Conservation (phyloP, 768 basidiomycete species). For the Candolleomyces efflorescens region DNA sequence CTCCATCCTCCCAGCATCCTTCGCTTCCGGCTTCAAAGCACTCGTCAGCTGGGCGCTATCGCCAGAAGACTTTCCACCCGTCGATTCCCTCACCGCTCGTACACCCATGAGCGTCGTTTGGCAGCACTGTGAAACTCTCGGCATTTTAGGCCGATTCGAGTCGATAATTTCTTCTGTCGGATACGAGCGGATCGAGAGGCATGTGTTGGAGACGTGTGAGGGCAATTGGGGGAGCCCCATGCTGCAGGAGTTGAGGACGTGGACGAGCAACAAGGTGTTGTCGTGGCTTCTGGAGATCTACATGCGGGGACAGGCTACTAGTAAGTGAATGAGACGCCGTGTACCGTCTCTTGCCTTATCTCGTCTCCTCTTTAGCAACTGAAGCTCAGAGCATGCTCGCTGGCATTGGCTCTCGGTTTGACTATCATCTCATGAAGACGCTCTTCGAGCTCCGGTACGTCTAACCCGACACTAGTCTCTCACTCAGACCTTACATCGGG, state of each 20-base stretch:
- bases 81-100: not conserved
- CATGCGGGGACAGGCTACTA: conserved; percentile 56
- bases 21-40: conserved; percentile 62
- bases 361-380: conserved; percentile 42
- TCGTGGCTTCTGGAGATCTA: conserved; percentile 86
- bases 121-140: conserved; percentile 63
- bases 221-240: conserved; percentile 67
- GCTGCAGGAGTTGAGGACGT: conserved; percentile 56
- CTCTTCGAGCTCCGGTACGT: conserved; percentile 79
- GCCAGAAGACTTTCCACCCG: conserved; percentile 12
- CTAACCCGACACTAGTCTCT: not conserved
- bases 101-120: conserved; percentile 32
- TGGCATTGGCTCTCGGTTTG: conserved; percentile 78
- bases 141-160: conserved; percentile 80
- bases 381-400: conserved; percentile 70
- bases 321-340: conserved; percentile 31
- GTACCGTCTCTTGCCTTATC: not conserved
- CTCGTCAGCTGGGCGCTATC: conserved; percentile 60
- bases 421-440: conserved; percentile 91
- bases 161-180: conserved; percentile 79
- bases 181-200: conserved; percentile 78
- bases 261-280: conserved; percentile 79
- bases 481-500: not conserved
- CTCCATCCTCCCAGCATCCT: conserved; percentile 64
- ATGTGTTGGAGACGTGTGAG: conserved; percentile 62